Conservation (phyloP, 176 grass and related monocot species). For the Chloris gayana region DNA sequence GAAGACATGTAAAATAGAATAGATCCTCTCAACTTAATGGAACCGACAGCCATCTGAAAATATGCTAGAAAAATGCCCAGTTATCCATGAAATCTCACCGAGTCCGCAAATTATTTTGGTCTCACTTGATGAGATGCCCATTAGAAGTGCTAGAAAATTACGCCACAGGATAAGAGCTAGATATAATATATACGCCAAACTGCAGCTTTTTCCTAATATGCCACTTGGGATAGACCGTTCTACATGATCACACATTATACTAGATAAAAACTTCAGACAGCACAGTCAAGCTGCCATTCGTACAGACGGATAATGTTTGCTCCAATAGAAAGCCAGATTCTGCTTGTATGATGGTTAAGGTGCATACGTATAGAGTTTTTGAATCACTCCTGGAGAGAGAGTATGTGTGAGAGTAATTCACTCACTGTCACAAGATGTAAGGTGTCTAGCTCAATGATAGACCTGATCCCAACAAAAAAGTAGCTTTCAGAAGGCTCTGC, state of each 20-base stretch:
- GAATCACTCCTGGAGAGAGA: constrained; percentile 60
- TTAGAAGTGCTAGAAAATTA: constrained; percentile 22
- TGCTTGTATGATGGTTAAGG: constrained; percentile 68
- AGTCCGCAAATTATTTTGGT: constrained; percentile 28
- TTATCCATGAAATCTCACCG: constrained; percentile 33
- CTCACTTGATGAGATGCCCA: constrained; percentile 14
- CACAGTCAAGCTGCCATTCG: constrained; percentile 10
- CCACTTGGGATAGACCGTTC: constrained; percentile 13
- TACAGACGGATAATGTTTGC: constrained; percentile 35
- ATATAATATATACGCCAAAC: constrained; percentile 34
- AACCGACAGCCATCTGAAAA: constrained; percentile 22
- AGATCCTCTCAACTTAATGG: background rate
- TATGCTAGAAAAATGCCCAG: constrained; percentile 23
- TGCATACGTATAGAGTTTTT: constrained; percentile 59
- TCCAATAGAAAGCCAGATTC: constrained; percentile 22
- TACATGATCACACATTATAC: constrained; percentile 29
- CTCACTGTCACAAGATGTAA: constrained; percentile 57
- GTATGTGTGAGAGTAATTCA: constrained; percentile 38
- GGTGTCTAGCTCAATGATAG: constrained; percentile 65
- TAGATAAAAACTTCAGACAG: constrained; percentile 42
- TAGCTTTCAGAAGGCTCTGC: constrained; percentile 76
- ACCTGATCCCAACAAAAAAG: constrained; percentile 61
- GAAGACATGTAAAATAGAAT: background rate
- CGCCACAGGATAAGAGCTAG: background rate
- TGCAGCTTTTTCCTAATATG: constrained; percentile 32